These are phyloP conservation scores for Tetrastigma voinierianum DNA, from an alignment of 164 flowering plant genomes.

Conservation along the genomic window DNA sequence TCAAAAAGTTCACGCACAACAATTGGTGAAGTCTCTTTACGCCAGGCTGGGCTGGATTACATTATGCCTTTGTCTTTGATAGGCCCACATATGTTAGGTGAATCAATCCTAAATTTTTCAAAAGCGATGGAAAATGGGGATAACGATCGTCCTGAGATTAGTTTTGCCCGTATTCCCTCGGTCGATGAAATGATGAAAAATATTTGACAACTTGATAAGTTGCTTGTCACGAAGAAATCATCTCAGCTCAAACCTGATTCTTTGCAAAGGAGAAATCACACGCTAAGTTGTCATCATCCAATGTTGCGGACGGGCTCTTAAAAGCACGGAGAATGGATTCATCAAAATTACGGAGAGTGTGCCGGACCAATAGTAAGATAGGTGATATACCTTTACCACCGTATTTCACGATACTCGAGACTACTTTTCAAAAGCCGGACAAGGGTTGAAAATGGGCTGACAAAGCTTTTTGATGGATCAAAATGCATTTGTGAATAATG, in stretches of 20 bases:
- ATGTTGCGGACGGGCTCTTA: slow-evolving; percentile 74
- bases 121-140: too few relatives aligned
- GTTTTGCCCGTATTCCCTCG: slow-evolving; percentile 67
- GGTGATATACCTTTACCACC: slow-evolving; percentile 15
- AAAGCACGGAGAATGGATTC: slow-evolving; percentile 67
- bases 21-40: slow-evolving; percentile 21
- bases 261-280: slow-evolving; percentile 50
- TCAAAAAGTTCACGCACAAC: slow-evolving; percentile 30
- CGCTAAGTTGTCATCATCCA: slow-evolving; percentile 44
- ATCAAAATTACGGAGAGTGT: slow-evolving; percentile 34
- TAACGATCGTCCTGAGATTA: too few relatives aligned
- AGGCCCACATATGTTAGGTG: too few relatives aligned
- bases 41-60: too few relatives aligned
- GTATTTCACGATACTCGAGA: slow-evolving; percentile 12
- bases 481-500: slow-evolving; percentile 19
- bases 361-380: slow-evolving; percentile 19
- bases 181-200: slow-evolving; percentile 62
- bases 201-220: slow-evolving; percentile 72
- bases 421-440: slow-evolving; percentile 21
- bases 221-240: slow-evolving; percentile 57
- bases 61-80: too few relatives aligned
- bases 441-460: slow-evolving; percentile 41
- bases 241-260: slow-evolving; percentile 45
- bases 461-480: slow-evolving; percentile 12
- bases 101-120: too few relatives aligned